Evolutionary conservation across 441 rosid genomes (phyloP).

Genomic region (Rhodomyrtus psidioides): DNA sequence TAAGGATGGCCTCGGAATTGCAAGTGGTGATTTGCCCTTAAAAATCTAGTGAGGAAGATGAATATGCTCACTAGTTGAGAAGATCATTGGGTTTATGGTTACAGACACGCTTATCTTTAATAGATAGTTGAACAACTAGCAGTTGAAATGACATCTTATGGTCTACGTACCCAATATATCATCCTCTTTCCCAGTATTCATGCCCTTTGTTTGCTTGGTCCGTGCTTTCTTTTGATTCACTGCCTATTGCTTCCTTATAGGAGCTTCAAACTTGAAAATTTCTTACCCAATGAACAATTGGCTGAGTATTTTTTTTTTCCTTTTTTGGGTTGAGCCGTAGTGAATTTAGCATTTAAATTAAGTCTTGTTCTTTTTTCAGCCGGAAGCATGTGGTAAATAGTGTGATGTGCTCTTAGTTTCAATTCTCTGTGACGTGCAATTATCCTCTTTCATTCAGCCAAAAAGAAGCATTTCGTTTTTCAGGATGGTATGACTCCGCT

Average conservation of each 20-base stretch:
- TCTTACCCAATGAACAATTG: neutral
- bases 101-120: neutral
- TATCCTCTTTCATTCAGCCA: neutral
- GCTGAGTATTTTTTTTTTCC: neutral
- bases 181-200: neutral
- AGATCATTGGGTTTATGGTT: neutral
- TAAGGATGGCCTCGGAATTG: neutral
- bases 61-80: neutral
- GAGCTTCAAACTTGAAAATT: neutral
- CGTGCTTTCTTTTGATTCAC: neutral
- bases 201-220: neutral
- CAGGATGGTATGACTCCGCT: slow-evolving; percentile 85
- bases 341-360: neutral
- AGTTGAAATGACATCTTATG: neutral
- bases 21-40: neutral
- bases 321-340: neutral
- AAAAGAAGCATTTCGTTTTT: neutral
- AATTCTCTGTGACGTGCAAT: neutral
- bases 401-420: neutral
- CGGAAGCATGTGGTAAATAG: neutral
- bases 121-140: neutral
- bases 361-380: neutral
- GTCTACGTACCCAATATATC: neutral
- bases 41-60: neutral
- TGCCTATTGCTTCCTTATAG: neutral